These are phyloP conservation scores for Yarrowia yakushimensis DNA, from an alignment of 805 yeast species.

Conservation along the genomic window DNA sequence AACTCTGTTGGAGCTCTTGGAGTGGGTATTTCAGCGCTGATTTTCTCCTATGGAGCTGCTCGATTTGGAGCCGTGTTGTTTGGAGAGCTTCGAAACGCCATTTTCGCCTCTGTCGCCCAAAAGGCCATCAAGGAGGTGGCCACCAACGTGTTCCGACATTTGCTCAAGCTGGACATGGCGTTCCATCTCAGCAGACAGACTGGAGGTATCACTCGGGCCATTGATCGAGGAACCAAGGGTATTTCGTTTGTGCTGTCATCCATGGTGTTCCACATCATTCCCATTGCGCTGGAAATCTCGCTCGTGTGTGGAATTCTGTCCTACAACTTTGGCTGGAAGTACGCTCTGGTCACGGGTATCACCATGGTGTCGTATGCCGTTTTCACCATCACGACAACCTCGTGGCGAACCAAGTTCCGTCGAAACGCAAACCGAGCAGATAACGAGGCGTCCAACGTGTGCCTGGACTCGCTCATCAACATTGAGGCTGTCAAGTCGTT, in stretches of 20 bases:
- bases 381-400: slow-evolving; percentile 87
- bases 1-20: slow-evolving; percentile 58
- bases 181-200: slow-evolving; percentile 92
- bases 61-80: slow-evolving; percentile 91
- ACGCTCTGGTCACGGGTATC: slow-evolving; percentile 80
- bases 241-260: slow-evolving; percentile 88
- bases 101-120: slow-evolving; percentile 94
- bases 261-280: slow-evolving; percentile 96
- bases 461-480: slow-evolving; percentile 88
- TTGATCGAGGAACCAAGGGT: slow-evolving; percentile 97
- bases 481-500: slow-evolving; percentile 93
- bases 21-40: slow-evolving; percentile 59
- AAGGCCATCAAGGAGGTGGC: slow-evolving; percentile 90
- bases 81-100: slow-evolving; percentile 92
- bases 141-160: slow-evolving; percentile 75
- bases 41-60: slow-evolving; percentile 88
- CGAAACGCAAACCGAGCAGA: slow-evolving; percentile 89
- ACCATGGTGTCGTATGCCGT: slow-evolving; percentile 88
- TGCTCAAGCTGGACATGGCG: slow-evolving; percentile 77
- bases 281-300: slow-evolving; percentile 85
- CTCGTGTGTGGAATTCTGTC: slow-evolving; percentile 92
- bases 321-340: slow-evolving; percentile 82
- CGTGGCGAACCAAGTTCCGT: slow-evolving; percentile 94
- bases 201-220: slow-evolving; percentile 93
- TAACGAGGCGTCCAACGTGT: slow-evolving; percentile 91